Percentiles rank a stretch among this genome's conserved stretches.
Conservation (phyloP, 164 flowering plant species). For the Magnolia officinalis region DNA sequence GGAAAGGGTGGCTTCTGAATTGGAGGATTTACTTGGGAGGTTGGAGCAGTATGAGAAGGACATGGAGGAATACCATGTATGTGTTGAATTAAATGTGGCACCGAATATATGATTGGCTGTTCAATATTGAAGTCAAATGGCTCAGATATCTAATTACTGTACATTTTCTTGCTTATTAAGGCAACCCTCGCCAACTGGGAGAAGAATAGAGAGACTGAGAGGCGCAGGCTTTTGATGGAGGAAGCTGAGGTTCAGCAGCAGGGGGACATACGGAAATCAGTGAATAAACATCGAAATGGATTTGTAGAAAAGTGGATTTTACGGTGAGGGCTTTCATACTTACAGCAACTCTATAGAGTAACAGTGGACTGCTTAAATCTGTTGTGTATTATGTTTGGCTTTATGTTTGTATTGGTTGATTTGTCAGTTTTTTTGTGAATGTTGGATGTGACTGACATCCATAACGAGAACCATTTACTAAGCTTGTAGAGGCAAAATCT, state of each 20-base stretch:
- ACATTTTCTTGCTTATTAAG: conserved; percentile 27
- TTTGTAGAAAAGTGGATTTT: conserved; percentile 48
- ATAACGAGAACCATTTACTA: neutral
- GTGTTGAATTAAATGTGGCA: neutral
- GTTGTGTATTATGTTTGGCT: neutral
- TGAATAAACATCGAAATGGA: conserved; percentile 39
- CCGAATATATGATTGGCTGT: conserved; percentile 2
- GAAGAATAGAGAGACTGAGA: conserved; percentile 56
- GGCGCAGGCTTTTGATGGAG: conserved; percentile 63
- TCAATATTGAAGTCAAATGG: neutral
- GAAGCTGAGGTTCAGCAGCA: conserved; percentile 77
- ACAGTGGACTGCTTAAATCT: neutral
- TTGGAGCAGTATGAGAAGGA: conserved; percentile 80
- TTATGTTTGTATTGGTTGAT: neutral
- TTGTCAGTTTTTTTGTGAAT: neutral
- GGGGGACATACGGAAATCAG: conserved; percentile 39
- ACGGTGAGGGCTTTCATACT: conserved; percentile 36
- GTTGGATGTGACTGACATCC: neutral
- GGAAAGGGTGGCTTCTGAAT: conserved; percentile 70
- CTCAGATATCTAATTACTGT: neutral
- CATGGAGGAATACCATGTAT: conserved; percentile 86
- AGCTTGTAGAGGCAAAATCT: neutral
- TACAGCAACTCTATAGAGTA: neutral
- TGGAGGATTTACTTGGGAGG: conserved; percentile 66
- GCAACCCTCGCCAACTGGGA: conserved; percentile 66